phyloP scores from a whole-genome alignment of 768 basidiomycete genomes.

The Tremella fuciformis region DNA sequence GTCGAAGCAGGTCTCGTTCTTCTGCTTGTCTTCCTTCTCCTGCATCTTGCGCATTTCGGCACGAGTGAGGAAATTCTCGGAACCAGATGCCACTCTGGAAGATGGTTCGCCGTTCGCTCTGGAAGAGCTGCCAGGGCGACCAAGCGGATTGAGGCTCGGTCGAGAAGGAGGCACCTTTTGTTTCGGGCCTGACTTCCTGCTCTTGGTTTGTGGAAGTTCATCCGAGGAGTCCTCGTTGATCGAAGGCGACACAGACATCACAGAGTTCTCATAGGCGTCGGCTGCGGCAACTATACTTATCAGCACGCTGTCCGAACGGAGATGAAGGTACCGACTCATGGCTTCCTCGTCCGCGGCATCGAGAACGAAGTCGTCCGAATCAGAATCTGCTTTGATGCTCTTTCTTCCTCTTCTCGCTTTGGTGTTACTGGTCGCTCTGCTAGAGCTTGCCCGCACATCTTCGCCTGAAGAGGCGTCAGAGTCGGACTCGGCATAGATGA shows the following conservation, averaged over 20 bases:
- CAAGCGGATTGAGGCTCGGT: slow-evolving; percentile 22
- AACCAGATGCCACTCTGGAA: slow-evolving; percentile 15
- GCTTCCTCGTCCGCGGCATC: slow-evolving; percentile 42
- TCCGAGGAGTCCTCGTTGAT: slow-evolving; percentile 8
- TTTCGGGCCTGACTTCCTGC: not conserved
- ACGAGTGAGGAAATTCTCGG: slow-evolving; percentile 63
- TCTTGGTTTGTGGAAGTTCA: no score
- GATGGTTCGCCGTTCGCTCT: not conserved
- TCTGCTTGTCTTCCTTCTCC: slow-evolving; percentile 79
- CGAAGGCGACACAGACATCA: slow-evolving; percentile 25
- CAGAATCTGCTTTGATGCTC: slow-evolving; percentile 41
- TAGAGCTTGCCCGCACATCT: slow-evolving; percentile 2
- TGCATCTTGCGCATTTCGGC: slow-evolving; percentile 73
- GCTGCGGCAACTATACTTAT: slow-evolving; percentile 30
- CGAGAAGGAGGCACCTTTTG: slow-evolving; percentile 19
- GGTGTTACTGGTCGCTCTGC: not conserved
- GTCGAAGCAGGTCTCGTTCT: slow-evolving; percentile 68
- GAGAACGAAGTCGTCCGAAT: slow-evolving; percentile 48
- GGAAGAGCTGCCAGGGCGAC: slow-evolving; percentile 19
- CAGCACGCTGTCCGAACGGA: not conserved
- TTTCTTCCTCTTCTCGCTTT: slow-evolving; percentile 32
- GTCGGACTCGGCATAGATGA: slow-evolving; percentile 43
- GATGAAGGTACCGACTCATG: slow-evolving; percentile 32
- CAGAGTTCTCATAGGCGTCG: slow-evolving; percentile 37
- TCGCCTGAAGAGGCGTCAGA: slow-evolving; percentile 25